Conservation (phyloP, 2,329 filamentous ascomycete genomes). For the Aspergillus neoniger region DNA sequence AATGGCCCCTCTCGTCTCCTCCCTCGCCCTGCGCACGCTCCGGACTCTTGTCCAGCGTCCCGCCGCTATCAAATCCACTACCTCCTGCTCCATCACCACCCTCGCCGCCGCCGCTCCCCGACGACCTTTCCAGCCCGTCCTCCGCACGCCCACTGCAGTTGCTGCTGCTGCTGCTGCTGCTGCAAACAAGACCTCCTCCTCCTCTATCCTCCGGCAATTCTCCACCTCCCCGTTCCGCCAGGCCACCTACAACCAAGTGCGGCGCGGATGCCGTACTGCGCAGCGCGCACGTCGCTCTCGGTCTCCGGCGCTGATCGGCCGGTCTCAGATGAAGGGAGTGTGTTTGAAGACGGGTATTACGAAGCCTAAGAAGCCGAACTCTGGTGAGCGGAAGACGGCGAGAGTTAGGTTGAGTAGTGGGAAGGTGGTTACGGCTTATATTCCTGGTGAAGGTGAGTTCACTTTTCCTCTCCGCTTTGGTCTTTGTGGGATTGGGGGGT, state of each 20-base stretch:
- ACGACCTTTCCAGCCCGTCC: conserved; percentile 31
- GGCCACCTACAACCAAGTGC: conserved; percentile 73
- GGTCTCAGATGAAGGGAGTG: conserved; percentile 90
- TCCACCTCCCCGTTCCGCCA: conserved; percentile 58
- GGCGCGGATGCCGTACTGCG: conserved; percentile 73
- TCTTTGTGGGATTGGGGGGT: not conserved
- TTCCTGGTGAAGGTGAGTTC: conserved; percentile 78
- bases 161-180: not conserved
- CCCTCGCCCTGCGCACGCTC: conserved; percentile 38
- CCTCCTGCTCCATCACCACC: conserved; percentile 28
- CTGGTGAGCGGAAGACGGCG: conserved; percentile 92
- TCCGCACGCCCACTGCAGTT: conserved; percentile 32
- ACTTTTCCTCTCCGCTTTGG: not conserved
- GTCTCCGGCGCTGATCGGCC: conserved; percentile 76
- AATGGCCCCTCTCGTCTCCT: conserved; percentile 39
- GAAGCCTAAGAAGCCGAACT: conserved; percentile 98
- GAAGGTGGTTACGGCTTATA: conserved; percentile 86
- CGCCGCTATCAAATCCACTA: conserved; percentile 23
- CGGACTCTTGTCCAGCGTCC: conserved; percentile 36
- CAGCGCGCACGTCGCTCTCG: conserved; percentile 82
- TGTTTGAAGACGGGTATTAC: conserved; percentile 92
- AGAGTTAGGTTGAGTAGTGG: conserved; percentile 87
- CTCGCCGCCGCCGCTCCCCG: conserved; percentile 11
- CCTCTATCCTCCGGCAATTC: conserved; percentile 47
- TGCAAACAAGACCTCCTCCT: not conserved